These are phyloP conservation scores for Cadophora sp. DNA, from an alignment of 2,329 filamentous ascomycete genomes.

Conservation along the genomic window DNA sequence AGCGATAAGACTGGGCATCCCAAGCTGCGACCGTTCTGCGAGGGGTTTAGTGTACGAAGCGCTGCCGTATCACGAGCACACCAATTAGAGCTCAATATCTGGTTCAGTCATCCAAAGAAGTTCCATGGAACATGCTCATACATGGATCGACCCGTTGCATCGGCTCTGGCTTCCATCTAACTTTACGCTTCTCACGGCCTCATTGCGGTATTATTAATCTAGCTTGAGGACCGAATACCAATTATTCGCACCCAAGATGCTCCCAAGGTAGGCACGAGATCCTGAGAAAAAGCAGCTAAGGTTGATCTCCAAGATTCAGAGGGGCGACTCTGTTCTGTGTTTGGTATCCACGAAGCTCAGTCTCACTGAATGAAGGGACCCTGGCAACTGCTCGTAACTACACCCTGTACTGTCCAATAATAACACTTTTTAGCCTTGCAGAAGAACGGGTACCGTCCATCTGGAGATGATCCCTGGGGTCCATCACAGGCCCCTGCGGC, in stretches of 20 bases:
- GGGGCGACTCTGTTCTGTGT: background rate
- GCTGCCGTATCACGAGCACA: slow-evolving; percentile 7
- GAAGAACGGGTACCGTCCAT: background rate
- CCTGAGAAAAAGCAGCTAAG: background rate
- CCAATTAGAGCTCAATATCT: slow-evolving; percentile 4
- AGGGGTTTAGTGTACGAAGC: background rate
- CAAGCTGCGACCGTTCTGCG: background rate
- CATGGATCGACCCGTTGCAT: slow-evolving; percentile 1
- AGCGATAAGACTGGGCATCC: background rate
- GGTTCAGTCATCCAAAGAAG: background rate
- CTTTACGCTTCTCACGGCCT: background rate
- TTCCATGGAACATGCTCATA: background rate
- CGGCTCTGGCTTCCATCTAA: background rate
- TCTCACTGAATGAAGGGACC: background rate
- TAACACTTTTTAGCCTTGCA: background rate
- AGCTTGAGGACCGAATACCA: slow-evolving; percentile 1
- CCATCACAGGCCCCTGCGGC: slow-evolving; percentile 5
- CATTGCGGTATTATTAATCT: background rate
- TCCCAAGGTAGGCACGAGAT: background rate
- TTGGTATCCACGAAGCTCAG: background rate
- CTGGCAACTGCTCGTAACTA: slow-evolving; percentile 4
- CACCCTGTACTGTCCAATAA: slow-evolving; percentile 10
- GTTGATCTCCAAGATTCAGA: background rate
- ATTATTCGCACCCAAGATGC: background rate
- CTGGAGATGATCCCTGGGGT: slow-evolving; percentile 7